phyloP scores from a whole-genome alignment of 345 rosid species.

The Firmiana major region DNA sequence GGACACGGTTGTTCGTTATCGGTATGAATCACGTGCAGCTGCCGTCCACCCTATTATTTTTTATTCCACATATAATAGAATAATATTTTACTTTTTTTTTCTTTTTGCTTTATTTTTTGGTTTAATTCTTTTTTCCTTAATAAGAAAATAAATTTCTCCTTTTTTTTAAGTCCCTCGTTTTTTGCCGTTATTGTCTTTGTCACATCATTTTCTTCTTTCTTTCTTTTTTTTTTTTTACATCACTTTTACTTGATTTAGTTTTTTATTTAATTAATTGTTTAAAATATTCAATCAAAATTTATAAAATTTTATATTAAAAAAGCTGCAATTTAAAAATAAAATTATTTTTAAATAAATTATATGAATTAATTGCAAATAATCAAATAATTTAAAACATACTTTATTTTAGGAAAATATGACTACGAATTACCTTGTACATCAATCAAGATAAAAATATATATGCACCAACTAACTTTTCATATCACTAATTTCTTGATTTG shows the following conservation, averaged over 20 bases:
- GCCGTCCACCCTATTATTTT: not conserved
- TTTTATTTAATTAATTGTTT: not conserved
- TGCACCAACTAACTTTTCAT: no score
- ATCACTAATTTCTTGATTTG: not conserved
- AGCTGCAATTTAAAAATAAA: no score
- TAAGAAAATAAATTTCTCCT: not conserved
- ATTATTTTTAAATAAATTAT: no score
- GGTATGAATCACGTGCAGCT: conserved; percentile 1
- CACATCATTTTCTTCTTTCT: not conserved
- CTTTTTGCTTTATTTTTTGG: no score
- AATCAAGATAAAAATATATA: not conserved
- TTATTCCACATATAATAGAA: not conserved
- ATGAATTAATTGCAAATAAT: no score
- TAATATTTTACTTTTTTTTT: no score
- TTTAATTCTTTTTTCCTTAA: not conserved
- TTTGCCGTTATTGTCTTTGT: not conserved
- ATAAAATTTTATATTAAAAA: no score
- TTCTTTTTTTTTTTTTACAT: not conserved
- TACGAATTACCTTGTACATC: not conserved
- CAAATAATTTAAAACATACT: not conserved
- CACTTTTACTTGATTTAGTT: not conserved
- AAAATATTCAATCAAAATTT: not conserved
- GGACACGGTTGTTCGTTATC: not conserved
- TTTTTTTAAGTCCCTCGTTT: not conserved
- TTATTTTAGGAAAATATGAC: not conserved